A percentile compares a stretch with the other conserved stretches of the same genome.
phyloP scores from a whole-genome alignment of 1,284 basidiomycete species.

The Trametes polyzona region DNA sequence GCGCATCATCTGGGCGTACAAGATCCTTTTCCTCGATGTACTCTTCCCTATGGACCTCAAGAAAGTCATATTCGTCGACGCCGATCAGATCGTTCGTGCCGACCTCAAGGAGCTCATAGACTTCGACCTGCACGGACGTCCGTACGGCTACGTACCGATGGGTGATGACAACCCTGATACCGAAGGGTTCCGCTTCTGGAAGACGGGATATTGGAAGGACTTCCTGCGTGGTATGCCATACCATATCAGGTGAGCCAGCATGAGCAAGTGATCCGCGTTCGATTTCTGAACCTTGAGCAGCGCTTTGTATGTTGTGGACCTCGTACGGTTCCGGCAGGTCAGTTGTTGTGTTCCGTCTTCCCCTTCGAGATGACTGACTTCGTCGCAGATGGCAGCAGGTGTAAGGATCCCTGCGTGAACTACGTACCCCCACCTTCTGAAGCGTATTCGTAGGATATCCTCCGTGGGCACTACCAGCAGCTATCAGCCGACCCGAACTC shows the following conservation, averaged over 20 bases:
- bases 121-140: constrained; percentile 87
- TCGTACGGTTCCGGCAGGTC: constrained; percentile 91
- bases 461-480: constrained; percentile 91
- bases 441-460: constrained; percentile 69
- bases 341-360: constrained; percentile 26
- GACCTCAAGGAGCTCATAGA: constrained; percentile 94
- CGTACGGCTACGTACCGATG: constrained; percentile 97
- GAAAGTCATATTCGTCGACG: constrained; percentile 99
- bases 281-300: constrained; percentile 43
- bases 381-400: constrained; percentile 72
- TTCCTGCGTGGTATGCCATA: constrained; percentile 83
- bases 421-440: neutral
- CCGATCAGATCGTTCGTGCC: constrained; percentile 95
- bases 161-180: constrained; percentile 93
- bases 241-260: constrained; percentile 77
- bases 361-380: constrained; percentile 7
- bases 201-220: constrained; percentile 92
- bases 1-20: constrained; percentile 99
- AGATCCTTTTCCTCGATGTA: constrained; percentile 98
- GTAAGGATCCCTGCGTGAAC: constrained; percentile 44
- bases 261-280: neutral
- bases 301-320: constrained; percentile 94
- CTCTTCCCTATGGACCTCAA: constrained; percentile 98
- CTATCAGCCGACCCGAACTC: constrained; percentile 94
- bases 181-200: constrained; percentile 99